Conservation (phyloP, 2,329 filamentous ascomycete species). For the Neospermospora avenae region DNA sequence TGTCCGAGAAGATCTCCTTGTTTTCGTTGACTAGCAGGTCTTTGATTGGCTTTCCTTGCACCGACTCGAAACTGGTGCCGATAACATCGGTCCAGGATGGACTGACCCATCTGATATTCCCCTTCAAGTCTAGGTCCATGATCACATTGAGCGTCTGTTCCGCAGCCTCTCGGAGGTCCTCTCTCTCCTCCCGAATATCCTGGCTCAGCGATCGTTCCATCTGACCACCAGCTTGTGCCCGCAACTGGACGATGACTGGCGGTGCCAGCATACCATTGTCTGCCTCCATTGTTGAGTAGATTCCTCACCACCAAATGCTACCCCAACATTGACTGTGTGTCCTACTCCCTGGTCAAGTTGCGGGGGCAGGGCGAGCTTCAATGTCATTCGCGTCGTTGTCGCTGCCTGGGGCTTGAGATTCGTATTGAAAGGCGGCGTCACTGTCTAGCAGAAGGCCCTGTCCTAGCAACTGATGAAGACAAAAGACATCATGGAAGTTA, state of each 20-base stretch:
- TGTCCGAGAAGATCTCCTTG: constrained; percentile 74
- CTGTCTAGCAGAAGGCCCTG: constrained; percentile 22
- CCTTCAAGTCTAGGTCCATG: constrained; percentile 87
- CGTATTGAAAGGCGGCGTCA: constrained; percentile 14
- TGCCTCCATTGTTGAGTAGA: constrained; percentile 26
- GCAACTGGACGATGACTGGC: constrained; percentile 32
- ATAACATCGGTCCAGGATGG: constrained; percentile 94
- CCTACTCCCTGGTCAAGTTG: constrained; percentile 10
- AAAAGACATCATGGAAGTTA: constrained; percentile 31
- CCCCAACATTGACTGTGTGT: constrained; percentile 31
- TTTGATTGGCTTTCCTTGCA: constrained; percentile 74
- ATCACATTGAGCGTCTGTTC: constrained; percentile 97
- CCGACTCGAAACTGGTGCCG: constrained; percentile 68
- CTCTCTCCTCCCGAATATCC: constrained; percentile 87
- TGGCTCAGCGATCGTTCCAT: constrained; percentile 74
- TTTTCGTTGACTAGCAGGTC: constrained; percentile 78
- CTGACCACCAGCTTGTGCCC: constrained; percentile 30
- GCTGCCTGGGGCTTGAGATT: constrained; percentile 13
- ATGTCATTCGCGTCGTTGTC: constrained; percentile 26
- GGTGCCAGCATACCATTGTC: constrained; percentile 33
- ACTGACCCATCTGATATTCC: constrained; percentile 91
- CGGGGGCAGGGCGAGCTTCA: constrained; percentile 5
- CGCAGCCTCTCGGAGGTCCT: constrained; percentile 91
- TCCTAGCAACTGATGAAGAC: constrained; percentile 23
- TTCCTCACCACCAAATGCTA: constrained; percentile 27